These are phyloP conservation scores for Hyphopichia wangnamkhiaoensis DNA, from an alignment of 1,139 yeast species.

Conservation along the genomic window DNA sequence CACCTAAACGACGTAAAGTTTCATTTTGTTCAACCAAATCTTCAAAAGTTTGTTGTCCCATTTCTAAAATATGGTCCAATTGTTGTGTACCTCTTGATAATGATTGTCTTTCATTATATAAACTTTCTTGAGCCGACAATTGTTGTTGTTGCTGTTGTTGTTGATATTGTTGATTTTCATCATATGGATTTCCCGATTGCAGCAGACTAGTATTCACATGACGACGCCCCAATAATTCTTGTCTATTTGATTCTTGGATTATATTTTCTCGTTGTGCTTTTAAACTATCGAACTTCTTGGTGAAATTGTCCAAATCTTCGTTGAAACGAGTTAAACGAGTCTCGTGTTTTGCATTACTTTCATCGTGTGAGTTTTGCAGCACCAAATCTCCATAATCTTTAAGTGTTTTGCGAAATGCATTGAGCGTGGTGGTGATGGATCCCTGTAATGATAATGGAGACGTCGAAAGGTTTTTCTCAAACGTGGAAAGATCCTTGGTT, in stretches of 20 bases:
- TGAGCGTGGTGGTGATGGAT: conserved; percentile 81
- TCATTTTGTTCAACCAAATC: conserved; percentile 87
- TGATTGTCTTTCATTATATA: conserved; percentile 65
- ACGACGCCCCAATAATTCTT: conserved; percentile 64
- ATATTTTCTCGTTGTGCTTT: conserved; percentile 66
- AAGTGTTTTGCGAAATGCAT: conserved; percentile 73
- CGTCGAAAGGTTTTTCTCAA: conserved; percentile 65
- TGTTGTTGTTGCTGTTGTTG: conserved; percentile 24
- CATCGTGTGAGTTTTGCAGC: conserved; percentile 54
- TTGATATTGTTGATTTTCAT: conserved; percentile 12
- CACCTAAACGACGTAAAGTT: conserved; percentile 62
- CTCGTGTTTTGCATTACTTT: conserved; percentile 62
- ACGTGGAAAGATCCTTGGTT: conserved; percentile 63
- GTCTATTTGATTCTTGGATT: conserved; percentile 52
- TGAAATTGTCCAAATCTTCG: conserved; percentile 57
- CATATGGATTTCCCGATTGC: conserved; percentile 65
- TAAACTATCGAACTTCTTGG: conserved; percentile 59
- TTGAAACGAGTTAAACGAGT: conserved; percentile 62
- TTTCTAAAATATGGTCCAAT: conserved; percentile 84
- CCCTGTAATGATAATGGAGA: conserved; percentile 78
- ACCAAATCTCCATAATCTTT: conserved; percentile 73
- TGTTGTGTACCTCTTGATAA: conserved; percentile 75
- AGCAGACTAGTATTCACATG: conserved; percentile 15
- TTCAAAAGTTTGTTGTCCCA: conserved; percentile 84
- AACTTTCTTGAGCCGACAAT: conserved; percentile 61